Base-by-base conservation (phyloP, 2,329 filamentous ascomycete genomes). In the Sporothrix sp. region DNA sequence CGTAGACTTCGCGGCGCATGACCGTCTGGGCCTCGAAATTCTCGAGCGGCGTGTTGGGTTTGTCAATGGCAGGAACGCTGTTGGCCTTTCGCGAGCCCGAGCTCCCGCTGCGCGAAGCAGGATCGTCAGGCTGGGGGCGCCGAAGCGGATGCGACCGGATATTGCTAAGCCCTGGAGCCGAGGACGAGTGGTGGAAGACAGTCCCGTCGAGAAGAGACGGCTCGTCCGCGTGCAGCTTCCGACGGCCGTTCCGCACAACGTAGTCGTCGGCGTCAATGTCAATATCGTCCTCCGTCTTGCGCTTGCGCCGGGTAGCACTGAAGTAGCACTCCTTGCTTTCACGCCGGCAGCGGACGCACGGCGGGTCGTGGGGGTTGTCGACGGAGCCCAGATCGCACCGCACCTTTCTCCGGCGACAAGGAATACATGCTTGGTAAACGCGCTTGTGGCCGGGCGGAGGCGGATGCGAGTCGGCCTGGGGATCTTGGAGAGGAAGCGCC, bases 261-360 rank as follows among this genome's bases (percentile, higher is more conserved):
- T 87, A 87, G 56, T 87, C 83, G 58, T 81, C 78, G 52, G 71
- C 71, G 25, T 66, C 65, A 48, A 57, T 53, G 51, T 67, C 75
- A 18, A 70, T 3, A 10, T 46, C 78, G 58, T 85, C 72, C 58
- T 74, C 79, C 43, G 76, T 76, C 74, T 93, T 94, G 64, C 89
- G 81, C 80, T 97, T 97, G 63, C 93, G 82, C 46, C 93, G 79
- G 28, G 90, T 97, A 18, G 89, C 87, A 56, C 89, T 95, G 73
- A 98, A 98, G 75, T 85, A 95, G 72, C 93, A 98, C 61, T 95
- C 85, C 67, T 97, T 97, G 71, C 84, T 88, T 72, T 98, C 93
- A 58, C 93, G 83, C 48, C 89, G 84, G 66, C 93, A 98, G 63
- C 93, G 82, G 53, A 91, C 86, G 66, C 93, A 98, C 2, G 93